Evolutionary conservation across 78 protist species (phyloP).

Genomic region (Cyanophora paradoxa): DNA sequence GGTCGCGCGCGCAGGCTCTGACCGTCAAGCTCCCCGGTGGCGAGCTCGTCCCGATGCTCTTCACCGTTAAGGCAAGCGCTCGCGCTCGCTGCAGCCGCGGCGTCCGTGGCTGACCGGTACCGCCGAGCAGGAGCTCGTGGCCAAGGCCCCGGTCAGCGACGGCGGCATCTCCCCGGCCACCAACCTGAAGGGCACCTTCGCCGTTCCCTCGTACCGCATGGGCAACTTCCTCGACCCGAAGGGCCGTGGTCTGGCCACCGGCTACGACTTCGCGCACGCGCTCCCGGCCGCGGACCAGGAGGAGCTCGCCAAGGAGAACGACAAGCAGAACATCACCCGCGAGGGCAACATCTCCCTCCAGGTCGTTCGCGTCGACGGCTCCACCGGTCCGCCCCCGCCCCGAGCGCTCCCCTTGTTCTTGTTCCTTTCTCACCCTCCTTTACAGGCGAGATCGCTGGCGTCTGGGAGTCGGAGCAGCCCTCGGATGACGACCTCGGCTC

Average conservation of each 20-base stretch:
- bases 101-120: too few relatives aligned
- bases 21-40: conserved; percentile 52
- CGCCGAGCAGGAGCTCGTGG: conserved; percentile 33
- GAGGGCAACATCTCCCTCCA: conserved; percentile 1
- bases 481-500: conserved; percentile 43
- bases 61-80: conserved; percentile 48
- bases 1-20: too few relatives aligned
- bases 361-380: conserved; percentile 1
- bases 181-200: conserved; percentile 4
- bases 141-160: conserved; percentile 1
- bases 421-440: neutral
- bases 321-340: conserved; percentile 19
- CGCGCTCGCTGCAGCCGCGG: too few relatives aligned
- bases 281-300: conserved; percentile 30
- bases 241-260: conserved; percentile 42
- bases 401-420: neutral
- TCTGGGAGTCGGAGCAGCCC: conserved; percentile 36
- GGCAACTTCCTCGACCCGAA: conserved; percentile 51
- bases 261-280: conserved; percentile 40
- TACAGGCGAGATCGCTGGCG: conserved; percentile 40
- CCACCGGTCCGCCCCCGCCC: neutral
- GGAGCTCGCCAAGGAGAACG: conserved; percentile 33
- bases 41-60: conserved; percentile 42
- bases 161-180: conserved; percentile 1
- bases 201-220: conserved; percentile 46